Evolutionary conservation across 495 filamentous ascomycete species (phyloP).

Genomic region (Xylaria venustula): DNA sequence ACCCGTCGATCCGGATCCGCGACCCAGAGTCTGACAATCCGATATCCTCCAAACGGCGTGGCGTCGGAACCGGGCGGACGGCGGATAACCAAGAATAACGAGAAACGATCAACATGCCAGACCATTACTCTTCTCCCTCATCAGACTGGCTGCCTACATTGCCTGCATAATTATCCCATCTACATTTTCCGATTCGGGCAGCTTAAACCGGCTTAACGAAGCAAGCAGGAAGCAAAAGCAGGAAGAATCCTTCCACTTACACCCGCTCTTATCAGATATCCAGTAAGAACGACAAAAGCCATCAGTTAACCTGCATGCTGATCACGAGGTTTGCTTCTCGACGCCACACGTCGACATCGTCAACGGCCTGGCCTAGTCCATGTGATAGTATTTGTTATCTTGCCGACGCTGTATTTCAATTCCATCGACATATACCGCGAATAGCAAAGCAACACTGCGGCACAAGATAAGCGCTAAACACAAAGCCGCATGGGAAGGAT

Average conservation of each 20-base stretch:
- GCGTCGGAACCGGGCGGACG: background rate
- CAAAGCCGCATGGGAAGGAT: background rate
- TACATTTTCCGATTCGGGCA: background rate
- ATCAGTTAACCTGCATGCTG: background rate
- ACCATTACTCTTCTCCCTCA: background rate
- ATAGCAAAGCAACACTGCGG: background rate
- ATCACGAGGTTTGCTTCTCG: background rate
- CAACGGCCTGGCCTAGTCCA: too few species aligned
- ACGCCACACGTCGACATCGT: background rate
- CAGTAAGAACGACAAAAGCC: background rate
- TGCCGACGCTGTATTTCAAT: background rate
- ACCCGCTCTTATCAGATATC: background rate
- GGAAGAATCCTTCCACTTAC: background rate
- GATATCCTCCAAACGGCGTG: background rate
- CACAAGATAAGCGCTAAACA: background rate
- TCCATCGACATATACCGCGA: background rate
- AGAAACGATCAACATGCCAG: background rate
- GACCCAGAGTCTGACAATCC: too few species aligned
- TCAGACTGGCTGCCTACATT: background rate
- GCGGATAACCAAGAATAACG: background rate
- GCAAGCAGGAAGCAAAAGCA: too few species aligned
- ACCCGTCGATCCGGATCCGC: background rate
- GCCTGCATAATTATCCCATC: too few species aligned
- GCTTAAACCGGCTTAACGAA: background rate
- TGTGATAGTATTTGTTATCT: conserved; percentile 9